These are phyloP conservation scores for Vaucheria bursata DNA, from an alignment of 352 stramenopile species.

Conservation along the genomic window DNA sequence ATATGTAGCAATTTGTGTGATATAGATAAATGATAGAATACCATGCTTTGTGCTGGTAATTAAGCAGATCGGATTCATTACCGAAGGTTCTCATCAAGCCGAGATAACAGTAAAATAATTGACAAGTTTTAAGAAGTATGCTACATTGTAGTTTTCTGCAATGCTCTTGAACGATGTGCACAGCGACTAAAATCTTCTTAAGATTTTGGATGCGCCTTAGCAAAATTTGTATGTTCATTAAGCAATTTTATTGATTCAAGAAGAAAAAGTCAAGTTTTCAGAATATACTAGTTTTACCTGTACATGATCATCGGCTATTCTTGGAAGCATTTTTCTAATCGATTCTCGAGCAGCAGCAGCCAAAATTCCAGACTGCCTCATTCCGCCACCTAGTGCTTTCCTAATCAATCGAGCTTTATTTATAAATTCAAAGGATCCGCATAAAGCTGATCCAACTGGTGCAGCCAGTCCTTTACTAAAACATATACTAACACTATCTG, in stretches of 20 bases:
- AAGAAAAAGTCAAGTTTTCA: no score
- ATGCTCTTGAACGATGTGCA: no score
- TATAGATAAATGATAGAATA: not conserved
- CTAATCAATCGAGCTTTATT: constrained; percentile 68
- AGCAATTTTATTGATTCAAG: no score
- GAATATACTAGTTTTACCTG: no score
- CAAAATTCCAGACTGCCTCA: constrained; percentile 61
- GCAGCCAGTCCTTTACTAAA: constrained; percentile 81
- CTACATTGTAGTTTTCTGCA: no score
- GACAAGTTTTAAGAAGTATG: no score
- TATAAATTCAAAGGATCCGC: constrained; percentile 74
- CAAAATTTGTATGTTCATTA: no score
- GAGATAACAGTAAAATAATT: no score
- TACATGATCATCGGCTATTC: constrained; percentile 40
- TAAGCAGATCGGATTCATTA: constrained; percentile 15
- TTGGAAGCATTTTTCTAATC: constrained; percentile 6
- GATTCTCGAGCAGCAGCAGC: constrained; percentile 24
- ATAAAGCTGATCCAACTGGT: constrained; percentile 76
- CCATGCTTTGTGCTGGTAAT: not conserved
- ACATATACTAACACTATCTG: constrained; percentile 79
- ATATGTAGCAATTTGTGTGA: not conserved
- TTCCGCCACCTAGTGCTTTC: constrained; percentile 92
- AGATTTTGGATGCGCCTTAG: no score
- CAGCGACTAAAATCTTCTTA: no score
- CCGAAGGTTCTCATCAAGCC: no score